A percentile compares a stretch with the other conserved stretches of the same genome.
Conservation (phyloP, 75 land plant genomes). For the Chamaecyparis obtusa region DNA sequence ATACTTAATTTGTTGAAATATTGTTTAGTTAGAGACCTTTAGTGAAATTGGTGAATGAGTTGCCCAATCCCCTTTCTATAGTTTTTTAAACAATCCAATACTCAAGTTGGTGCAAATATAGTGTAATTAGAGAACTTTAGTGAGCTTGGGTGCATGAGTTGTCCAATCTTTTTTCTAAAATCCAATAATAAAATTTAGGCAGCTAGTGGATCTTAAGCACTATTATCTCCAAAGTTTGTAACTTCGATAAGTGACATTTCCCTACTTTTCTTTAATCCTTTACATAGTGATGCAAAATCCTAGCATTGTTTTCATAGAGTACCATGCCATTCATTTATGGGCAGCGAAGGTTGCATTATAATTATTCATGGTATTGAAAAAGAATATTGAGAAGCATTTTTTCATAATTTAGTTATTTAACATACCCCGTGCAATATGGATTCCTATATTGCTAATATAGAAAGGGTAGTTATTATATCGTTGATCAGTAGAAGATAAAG, state of each 20-base stretch:
- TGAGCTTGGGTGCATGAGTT: background rate
- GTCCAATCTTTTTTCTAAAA: background rate
- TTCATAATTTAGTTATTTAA: too few species aligned
- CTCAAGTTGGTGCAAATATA: background rate
- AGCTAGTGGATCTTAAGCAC: background rate
- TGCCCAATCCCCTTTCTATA: background rate
- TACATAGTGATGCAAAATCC: background rate
- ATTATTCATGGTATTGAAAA: background rate
- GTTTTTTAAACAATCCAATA: background rate
- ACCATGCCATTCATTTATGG: background rate
- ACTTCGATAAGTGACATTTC: background rate
- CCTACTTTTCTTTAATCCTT: background rate
- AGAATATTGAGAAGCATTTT: too few species aligned
- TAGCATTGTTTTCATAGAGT: background rate
- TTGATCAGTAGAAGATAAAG: slow-evolving; percentile 77
- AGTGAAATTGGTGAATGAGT: background rate
- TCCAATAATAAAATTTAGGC: background rate
- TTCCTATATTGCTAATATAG: too few species aligned
- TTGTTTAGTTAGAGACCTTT: background rate
- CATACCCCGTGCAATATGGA: too few species aligned
- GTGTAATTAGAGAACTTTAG: background rate
- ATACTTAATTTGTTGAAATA: too few species aligned
- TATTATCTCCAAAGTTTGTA: background rate
- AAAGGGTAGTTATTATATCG: too few species aligned
- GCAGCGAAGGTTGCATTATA: background rate